phyloP scores from a whole-genome alignment of 805 yeast species.

The Monosporozyma unispora region DNA sequence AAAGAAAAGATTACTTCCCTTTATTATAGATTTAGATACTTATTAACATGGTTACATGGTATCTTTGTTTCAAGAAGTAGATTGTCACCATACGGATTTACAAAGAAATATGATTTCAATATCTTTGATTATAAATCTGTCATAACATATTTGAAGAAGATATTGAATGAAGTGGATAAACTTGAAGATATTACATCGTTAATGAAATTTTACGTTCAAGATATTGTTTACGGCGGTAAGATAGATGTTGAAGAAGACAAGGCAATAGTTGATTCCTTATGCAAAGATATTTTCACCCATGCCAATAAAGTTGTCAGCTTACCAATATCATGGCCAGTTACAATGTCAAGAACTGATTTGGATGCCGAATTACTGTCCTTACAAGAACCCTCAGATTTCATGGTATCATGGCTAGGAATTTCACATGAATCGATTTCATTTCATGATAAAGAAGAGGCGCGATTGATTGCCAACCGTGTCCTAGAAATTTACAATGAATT shows the following conservation, averaged over 20 bases:
- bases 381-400: constrained; percentile 1
- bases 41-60: constrained; percentile 65
- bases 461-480: neutral
- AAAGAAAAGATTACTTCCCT: neutral
- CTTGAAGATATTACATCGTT: neutral
- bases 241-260: constrained; percentile 38
- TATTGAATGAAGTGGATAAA: neutral
- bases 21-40: constrained; percentile 37
- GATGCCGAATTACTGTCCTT: neutral
- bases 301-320: neutral
- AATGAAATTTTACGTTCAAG: constrained; percentile 4
- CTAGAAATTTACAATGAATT: neutral
- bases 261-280: constrained; percentile 11
- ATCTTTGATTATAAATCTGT: constrained; percentile 60
- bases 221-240: constrained; percentile 38
- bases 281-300: constrained; percentile 7
- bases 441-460: neutral
- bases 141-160: constrained; percentile 32
- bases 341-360: neutral
- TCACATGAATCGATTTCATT: neutral
- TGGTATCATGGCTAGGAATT: constrained; percentile 1
- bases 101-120: constrained; percentile 55
- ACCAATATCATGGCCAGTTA: neutral
- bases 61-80: constrained; percentile 49
- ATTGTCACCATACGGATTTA: constrained; percentile 56